Percentiles rank a stretch among this genome's conserved stretches.
Evolutionary conservation across 208 protist genomes (phyloP).

Genomic region (Leishmania mexicana): DNA sequence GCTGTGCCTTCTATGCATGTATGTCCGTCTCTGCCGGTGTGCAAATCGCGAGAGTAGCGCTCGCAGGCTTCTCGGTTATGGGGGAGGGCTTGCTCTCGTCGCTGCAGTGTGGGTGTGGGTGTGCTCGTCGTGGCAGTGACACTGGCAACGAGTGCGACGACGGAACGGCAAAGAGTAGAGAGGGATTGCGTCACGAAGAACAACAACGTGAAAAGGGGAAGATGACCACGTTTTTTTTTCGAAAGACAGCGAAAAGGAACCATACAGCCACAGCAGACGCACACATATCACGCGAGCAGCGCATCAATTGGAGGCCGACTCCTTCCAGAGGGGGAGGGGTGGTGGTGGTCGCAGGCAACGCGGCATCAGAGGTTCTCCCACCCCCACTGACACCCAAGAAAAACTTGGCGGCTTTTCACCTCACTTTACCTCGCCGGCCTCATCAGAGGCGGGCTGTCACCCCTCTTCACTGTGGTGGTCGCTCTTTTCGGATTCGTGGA

Average conservation of each 20-base stretch:
- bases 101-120: not conserved
- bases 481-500: not conserved
- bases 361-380: not conserved
- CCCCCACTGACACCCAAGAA: not conserved
- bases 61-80: not conserved
- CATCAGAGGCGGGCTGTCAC: not conserved
- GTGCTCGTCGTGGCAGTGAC: not conserved
- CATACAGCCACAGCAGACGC: not conserved
- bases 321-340: not conserved
- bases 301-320: not conserved
- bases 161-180: not conserved
- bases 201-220: not conserved
- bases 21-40: not conserved
- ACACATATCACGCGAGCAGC: too few relatives aligned
- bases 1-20: not conserved
- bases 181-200: not conserved
- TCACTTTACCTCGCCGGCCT: not conserved
- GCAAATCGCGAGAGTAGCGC: not conserved
- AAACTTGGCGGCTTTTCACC: not conserved
- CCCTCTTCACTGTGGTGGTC: not conserved
- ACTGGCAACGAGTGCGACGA: not conserved
- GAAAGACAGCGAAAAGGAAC: not conserved
- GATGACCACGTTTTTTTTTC: not conserved
- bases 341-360: not conserved
- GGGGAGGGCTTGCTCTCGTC: not conserved